Evolutionary conservation across 2,329 filamentous ascomycete species (phyloP).

Genomic region (Orbilia brochopaga): DNA sequence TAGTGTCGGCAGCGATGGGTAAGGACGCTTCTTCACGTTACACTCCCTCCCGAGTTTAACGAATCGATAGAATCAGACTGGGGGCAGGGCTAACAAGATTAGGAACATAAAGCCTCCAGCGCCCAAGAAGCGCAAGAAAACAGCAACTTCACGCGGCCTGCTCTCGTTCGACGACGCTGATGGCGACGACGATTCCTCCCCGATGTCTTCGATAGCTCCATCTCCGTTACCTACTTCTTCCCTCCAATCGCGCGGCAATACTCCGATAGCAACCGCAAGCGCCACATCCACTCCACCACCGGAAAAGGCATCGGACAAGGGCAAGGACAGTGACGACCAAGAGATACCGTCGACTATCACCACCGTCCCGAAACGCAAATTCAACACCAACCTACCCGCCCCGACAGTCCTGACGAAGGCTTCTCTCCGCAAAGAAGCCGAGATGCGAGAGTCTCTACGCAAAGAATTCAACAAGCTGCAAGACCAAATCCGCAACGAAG

Average conservation of each 20-base stretch:
- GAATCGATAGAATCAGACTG: slow-evolving; percentile 51
- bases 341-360: background rate
- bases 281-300: slow-evolving; percentile 28
- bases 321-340: slow-evolving; percentile 53
- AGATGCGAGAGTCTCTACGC: slow-evolving; percentile 74
- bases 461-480: slow-evolving; percentile 83
- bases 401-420: slow-evolving; percentile 80
- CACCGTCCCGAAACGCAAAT: slow-evolving; percentile 28
- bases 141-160: slow-evolving; percentile 36
- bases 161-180: slow-evolving; percentile 48
- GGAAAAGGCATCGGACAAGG: slow-evolving; percentile 43
- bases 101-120: slow-evolving; percentile 49
- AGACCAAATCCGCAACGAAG: slow-evolving; percentile 83
- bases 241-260: slow-evolving; percentile 35
- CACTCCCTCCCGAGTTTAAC: slow-evolving; percentile 60
- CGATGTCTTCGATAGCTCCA: slow-evolving; percentile 33
- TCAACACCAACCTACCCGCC: slow-evolving; percentile 64
- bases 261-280: slow-evolving; percentile 19
- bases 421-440: slow-evolving; percentile 77
- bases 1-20: slow-evolving; percentile 65
- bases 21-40: slow-evolving; percentile 57
- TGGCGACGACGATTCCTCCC: slow-evolving; percentile 33
- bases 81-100: slow-evolving; percentile 50
- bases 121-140: slow-evolving; percentile 51
- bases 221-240: slow-evolving; percentile 41